phyloP scores from a whole-genome alignment of 495 filamentous ascomycete species.

The Penicillium odoratum region DNA sequence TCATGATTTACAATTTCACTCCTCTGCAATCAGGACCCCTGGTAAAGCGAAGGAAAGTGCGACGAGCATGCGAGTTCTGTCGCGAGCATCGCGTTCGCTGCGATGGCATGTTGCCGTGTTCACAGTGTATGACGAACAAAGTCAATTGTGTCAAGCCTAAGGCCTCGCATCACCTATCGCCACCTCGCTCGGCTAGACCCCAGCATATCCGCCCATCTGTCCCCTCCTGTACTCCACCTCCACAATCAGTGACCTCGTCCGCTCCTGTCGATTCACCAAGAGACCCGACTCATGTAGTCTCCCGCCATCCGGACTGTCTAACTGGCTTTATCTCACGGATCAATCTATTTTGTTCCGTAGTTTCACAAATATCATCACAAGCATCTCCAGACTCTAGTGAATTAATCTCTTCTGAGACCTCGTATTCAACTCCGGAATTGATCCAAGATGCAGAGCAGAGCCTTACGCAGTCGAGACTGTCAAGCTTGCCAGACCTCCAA shows the following conservation, averaged over 20 bases:
- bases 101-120: slow-evolving; percentile 27
- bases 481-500: background rate
- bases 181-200: background rate
- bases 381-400: background rate
- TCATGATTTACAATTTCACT: slow-evolving; percentile 1
- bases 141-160: slow-evolving; percentile 4
- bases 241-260: background rate
- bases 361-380: slow-evolving; percentile 20
- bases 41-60: background rate
- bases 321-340: slow-evolving; percentile 34
- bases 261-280: background rate
- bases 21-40: background rate
- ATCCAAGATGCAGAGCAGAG: slow-evolving; percentile 17
- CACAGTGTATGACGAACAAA: slow-evolving; percentile 27
- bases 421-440: slow-evolving; percentile 1
- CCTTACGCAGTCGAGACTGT: background rate
- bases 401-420: background rate
- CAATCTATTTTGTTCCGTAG: slow-evolving; percentile 28
- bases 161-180: slow-evolving; percentile 13
- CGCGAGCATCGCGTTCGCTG: slow-evolving; percentile 33
- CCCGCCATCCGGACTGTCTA: slow-evolving; percentile 23
- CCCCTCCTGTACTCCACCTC: background rate
- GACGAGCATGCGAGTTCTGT: slow-evolving; percentile 30
- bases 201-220: background rate
- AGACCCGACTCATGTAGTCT: background rate